Base-by-base conservation (phyloP, 805 yeast genomes). In the Suhomyces prunicola region DNA sequence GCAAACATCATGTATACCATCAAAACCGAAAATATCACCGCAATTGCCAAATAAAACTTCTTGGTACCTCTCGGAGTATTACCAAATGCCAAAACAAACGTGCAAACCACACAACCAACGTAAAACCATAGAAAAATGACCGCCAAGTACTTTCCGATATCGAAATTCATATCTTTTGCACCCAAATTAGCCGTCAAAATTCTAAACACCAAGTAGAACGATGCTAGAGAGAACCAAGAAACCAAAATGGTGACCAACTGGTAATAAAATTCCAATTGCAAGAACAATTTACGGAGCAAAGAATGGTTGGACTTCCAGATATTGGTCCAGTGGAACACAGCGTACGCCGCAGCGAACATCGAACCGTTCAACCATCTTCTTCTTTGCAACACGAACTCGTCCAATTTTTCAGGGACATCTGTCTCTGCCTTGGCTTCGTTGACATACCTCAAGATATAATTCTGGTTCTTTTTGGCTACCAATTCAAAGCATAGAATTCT, bases 291-390 rank as follows among this genome's bases (percentile, higher is more conserved):
- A 63, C 99, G 80, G n/a, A 82, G 59, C 8, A 80, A 63, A 2
- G 96, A 87, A 70, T 94, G 99, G 61, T 86, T 88, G 0, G 97
- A 89, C 55, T 81, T 75, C 96, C 97, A 93, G 52, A 94, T 88
- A 61, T 88, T 88, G 52, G 84, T 79, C 80, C 92, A 90, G 67
- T 92, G 96, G 52, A 88, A 65, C 58, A 89, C 89, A 2, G 97
- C 85, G 67, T 88, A 94, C 51, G 92, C 76, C 3, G 98, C 98
- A 0, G 99, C 98, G 74, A 94, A 94, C 66, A 94, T 82, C 2
- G 99, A 96, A 68, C 99, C 99, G 70, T 93, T 93, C 56, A 93
- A 80, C 99, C 99, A 93, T 77, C 99, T 85, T 76, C 99, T 87
- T 75, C 99, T 86, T 74, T 93, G 99, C 52, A 94, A 83, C 50